Evolutionary conservation across 192 early-diverging fungal species (phyloP).

Genomic region (Coemansia reversa): DNA sequence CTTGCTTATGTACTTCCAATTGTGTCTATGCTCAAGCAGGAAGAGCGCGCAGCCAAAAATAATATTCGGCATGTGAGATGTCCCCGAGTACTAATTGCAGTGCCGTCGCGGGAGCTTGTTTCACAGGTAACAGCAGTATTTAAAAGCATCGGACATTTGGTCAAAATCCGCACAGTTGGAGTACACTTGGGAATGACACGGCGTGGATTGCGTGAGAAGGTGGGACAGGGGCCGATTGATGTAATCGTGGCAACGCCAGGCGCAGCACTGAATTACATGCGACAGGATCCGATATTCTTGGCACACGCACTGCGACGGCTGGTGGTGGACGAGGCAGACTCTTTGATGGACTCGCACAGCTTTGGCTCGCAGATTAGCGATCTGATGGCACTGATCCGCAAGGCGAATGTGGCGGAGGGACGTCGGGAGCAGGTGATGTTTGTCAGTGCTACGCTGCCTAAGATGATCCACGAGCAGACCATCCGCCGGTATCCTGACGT

Average conservation of each 20-base stretch:
- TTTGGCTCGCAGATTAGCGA: constrained; percentile 66
- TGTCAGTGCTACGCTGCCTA: constrained; percentile 72
- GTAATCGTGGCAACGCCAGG: constrained; percentile 80
- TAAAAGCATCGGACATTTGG: constrained; percentile 69
- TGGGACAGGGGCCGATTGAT: constrained; percentile 71
- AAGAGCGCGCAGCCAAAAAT: constrained; percentile 29
- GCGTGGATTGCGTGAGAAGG: constrained; percentile 45
- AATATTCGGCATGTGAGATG: constrained; percentile 65
- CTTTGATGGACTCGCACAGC: constrained; percentile 77
- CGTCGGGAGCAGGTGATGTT: constrained; percentile 57
- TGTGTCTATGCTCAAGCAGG: constrained; percentile 74
- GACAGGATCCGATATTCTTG: constrained; percentile 57
- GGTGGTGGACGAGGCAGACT: constrained; percentile 93
- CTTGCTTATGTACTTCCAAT: constrained; percentile 82
- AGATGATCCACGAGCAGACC: constrained; percentile 62
- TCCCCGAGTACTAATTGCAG: constrained; percentile 80
- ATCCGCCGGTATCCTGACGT: constrained; percentile 59
- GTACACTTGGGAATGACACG: constrained; percentile 56
- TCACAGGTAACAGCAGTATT: constrained; percentile 71
- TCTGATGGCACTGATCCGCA: constrained; percentile 57
- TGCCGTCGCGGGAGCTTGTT: constrained; percentile 88
- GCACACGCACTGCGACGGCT: constrained; percentile 64
- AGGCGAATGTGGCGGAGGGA: constrained; percentile 41
- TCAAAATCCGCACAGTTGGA: constrained; percentile 68
- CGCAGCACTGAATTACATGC: constrained; percentile 61